Base-by-base conservation (phyloP, 2,329 filamentous ascomycete genomes). In the Trichoderma guizhouense region DNA sequence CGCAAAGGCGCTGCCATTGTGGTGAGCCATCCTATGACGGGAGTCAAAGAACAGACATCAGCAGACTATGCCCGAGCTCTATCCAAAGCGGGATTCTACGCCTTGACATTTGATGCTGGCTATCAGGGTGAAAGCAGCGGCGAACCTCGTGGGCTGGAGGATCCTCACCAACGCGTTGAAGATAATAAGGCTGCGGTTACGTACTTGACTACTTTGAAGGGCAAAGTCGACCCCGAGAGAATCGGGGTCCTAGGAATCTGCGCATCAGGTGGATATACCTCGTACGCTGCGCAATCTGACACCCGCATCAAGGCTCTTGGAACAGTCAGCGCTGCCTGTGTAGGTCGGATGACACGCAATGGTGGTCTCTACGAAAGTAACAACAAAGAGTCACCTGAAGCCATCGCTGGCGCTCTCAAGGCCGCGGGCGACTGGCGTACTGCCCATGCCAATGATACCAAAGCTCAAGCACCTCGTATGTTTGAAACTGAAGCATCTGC, bases 191-290 rank as follows among this genome's bases (percentile, higher is more conserved):
- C 73, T 47, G 83, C 79, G 8, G 80, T 83, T 8, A 79, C 77
- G 26, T 84, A 79, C 72, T 74, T 83, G 2, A 39, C 74, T 3
- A 77, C 72, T 4, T 76, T 77, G 1, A 62, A 75, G 3, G 72
- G 76, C 4, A 47, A 47, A 47, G 79, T 83, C 18, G 76, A 83
- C 65, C 66, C 76, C 0, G 74, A 79, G 3, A 74, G 75, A 12
- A 84, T 84, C 30, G 82, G 78, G 3, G 78, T 79, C 2, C 73
- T 84, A 0, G 82, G 82, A 1, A 81, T 84, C 68, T 84, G 82
- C 65, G 80, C 79, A 1, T 78, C 77, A 1, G 82, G 83, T 11
- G 81, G 80, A 9, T 84, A 83, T 67, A 77, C 75, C 1, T 73
- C 77, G 7, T 78, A 76, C 62, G 81, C 81, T 1, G 78, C 82